phyloP scores from a whole-genome alignment of 768 basidiomycete genomes.

The Termitomyces sp. region DNA sequence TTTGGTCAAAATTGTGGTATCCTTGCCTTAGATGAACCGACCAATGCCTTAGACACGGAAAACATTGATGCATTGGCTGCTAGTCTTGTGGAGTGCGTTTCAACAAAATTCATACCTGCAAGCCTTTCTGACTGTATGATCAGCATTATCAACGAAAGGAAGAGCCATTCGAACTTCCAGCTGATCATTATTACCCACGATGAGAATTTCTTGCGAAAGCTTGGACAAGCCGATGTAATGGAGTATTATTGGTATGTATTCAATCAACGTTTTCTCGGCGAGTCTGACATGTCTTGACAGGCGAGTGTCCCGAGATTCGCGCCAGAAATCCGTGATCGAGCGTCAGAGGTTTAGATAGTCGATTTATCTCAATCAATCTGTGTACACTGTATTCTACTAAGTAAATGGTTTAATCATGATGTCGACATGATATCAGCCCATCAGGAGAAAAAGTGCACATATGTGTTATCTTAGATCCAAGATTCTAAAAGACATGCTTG shows the following conservation, averaged over 20 bases:
- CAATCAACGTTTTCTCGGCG: background rate
- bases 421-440: background rate
- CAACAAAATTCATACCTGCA: background rate
- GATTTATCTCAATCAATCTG: background rate
- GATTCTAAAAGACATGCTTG: too few species aligned
- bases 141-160: constrained; percentile 93
- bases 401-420: too few species aligned
- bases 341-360: constrained; percentile 60
- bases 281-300: constrained; percentile 32
- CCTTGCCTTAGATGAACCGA: constrained; percentile 95
- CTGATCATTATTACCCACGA: constrained; percentile 97
- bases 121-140: constrained; percentile 1
- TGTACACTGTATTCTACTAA: background rate
- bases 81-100: constrained; percentile 84
- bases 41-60: constrained; percentile 93
- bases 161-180: constrained; percentile 89
- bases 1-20: constrained; percentile 99
- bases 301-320: constrained; percentile 69
- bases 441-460: too few species aligned
- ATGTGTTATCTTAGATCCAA: too few species aligned
- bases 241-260: constrained; percentile 81
- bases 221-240: constrained; percentile 90
- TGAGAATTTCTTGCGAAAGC: constrained; percentile 87
- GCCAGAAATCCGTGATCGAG: constrained; percentile 80
- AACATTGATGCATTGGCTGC: constrained; percentile 93